Base-by-base conservation (phyloP, 2,329 filamentous ascomycete species). In the Polychaeton citri region DNA sequence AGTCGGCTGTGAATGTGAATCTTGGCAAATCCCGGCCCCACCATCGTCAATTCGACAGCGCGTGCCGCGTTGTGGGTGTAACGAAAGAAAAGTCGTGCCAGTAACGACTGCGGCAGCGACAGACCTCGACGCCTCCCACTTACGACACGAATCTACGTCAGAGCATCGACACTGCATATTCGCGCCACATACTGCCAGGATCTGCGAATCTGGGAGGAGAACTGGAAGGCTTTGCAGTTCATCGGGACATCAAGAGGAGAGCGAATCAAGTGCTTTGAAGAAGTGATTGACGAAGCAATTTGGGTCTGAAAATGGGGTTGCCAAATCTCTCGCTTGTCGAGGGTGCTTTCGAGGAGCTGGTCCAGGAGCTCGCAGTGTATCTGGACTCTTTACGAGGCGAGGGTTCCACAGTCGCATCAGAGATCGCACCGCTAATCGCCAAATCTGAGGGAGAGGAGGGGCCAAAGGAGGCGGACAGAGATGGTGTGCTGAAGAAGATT, bases 361-460 rank as follows among this genome's bases (percentile, higher is more conserved):
- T 82, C 54, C 79, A 83, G 63, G 90, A 98, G 68, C 82, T 98
- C 69, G 86, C 88, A 61, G 81, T 87, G 54, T 95, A 93, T 66
- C 71, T 98, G 60, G 85, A 93, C 63, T 70, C 78, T 51, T 74
- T 87, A 59, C 81, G 82, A 54, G 63, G 65, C 51, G 70, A 74
- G 43, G 71, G 71, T 45, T 61, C 61, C 44, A 63, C 61, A 35
- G 55, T 79, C 40, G 68, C 72, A 52, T 56, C 68, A 48, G 77
- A 81, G 49, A 66, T 90, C 58, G 71, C 78, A 60, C 74, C 82
- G 45, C 71, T 88, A 48, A 66, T 90, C 46, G 50, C 49, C 30
- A 46, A 55, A 33, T 34, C 45, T 8, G 57, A 66, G 50, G 55
- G 60, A 40, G 58, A 67, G 45, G 63, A 67, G 48, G 35, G 42